A percentile compares a stretch with the other conserved stretches of the same genome.
phyloP scores from a whole-genome alignment of 2,329 filamentous ascomycete species.

The Fusarium caatingaense region DNA sequence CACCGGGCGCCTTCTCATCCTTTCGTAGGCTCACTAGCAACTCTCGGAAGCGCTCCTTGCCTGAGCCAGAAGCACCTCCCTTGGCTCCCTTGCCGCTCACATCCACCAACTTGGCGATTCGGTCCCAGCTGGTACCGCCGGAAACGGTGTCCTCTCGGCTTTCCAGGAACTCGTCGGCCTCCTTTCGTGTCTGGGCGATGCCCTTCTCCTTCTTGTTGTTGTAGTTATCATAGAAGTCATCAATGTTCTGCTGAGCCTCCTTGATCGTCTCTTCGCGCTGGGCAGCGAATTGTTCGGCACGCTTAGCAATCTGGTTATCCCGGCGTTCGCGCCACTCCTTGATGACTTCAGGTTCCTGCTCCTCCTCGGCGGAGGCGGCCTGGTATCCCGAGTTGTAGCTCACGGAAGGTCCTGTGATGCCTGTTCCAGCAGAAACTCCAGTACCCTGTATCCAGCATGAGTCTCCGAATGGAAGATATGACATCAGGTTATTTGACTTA shows the following conservation, averaged over 20 bases:
- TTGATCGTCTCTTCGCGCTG: slow-evolving; percentile 88
- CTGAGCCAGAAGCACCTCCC: slow-evolving; percentile 88
- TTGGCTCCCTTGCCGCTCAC: slow-evolving; percentile 90
- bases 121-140: slow-evolving; percentile 97
- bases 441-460: slow-evolving; percentile 45
- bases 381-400: slow-evolving; percentile 72
- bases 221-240: slow-evolving; percentile 99
- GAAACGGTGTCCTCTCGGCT: slow-evolving; percentile 92
- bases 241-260: slow-evolving; percentile 92
- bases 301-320: slow-evolving; percentile 83
- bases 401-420: slow-evolving; percentile 78
- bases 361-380: slow-evolving; percentile 69
- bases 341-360: slow-evolving; percentile 90
- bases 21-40: slow-evolving; percentile 87
- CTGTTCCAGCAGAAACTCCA: slow-evolving; percentile 46
- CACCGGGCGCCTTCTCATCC: slow-evolving; percentile 85
- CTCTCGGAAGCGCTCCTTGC: slow-evolving; percentile 97
- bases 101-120: slow-evolving; percentile 97
- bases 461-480: background rate
- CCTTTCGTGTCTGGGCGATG: slow-evolving; percentile 86
- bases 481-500: slow-evolving; percentile 39
- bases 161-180: slow-evolving; percentile 91
- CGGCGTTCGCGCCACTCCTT: slow-evolving; percentile 92
- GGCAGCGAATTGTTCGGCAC: slow-evolving; percentile 82
- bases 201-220: slow-evolving; percentile 98